phyloP scores from a whole-genome alignment of 331 rosid species.

The Quercus lobata region DNA sequence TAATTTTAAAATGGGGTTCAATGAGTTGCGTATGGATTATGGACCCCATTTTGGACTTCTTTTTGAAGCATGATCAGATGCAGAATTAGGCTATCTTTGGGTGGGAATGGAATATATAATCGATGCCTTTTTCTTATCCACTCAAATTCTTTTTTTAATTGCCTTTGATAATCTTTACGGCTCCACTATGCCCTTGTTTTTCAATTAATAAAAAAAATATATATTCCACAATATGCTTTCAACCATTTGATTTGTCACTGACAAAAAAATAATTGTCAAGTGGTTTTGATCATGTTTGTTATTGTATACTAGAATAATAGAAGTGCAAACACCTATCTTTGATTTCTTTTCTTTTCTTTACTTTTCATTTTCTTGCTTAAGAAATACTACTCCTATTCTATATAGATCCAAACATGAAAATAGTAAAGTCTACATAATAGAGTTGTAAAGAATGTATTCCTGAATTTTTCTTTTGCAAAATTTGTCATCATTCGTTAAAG shows the following conservation, averaged over 20 bases:
- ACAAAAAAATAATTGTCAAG: slow-evolving; percentile 18
- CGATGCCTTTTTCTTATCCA: slow-evolving; percentile 33
- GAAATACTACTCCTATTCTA: not conserved
- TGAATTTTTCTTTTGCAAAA: too few relatives aligned
- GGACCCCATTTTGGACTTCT: slow-evolving; percentile 55
- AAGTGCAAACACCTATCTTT: not conserved
- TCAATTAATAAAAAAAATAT: slow-evolving; percentile 5
- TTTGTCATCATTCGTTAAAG: too few relatives aligned
- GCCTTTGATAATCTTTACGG: slow-evolving; percentile 33
- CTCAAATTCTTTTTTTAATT: slow-evolving; percentile 19
- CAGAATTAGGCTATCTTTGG: slow-evolving; percentile 34
- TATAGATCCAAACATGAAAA: too few relatives aligned
- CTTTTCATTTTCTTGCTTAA: not conserved
- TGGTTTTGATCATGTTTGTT: slow-evolving; percentile 16
- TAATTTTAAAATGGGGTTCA: slow-evolving; percentile 29
- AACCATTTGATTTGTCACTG: slow-evolving; percentile 24
- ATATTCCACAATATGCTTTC: slow-evolving; percentile 33
- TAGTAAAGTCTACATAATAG: too few relatives aligned
- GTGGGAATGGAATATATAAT: slow-evolving; percentile 32
- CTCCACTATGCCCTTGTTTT: slow-evolving; percentile 40
- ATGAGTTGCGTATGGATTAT: slow-evolving; percentile 17
- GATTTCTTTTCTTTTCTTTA: not conserved
- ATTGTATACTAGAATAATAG: not conserved
- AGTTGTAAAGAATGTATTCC: too few relatives aligned
- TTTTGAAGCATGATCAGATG: slow-evolving; percentile 36